Conservation (phyloP, 148 eudicot species). For the Amaranthus palmeri region DNA sequence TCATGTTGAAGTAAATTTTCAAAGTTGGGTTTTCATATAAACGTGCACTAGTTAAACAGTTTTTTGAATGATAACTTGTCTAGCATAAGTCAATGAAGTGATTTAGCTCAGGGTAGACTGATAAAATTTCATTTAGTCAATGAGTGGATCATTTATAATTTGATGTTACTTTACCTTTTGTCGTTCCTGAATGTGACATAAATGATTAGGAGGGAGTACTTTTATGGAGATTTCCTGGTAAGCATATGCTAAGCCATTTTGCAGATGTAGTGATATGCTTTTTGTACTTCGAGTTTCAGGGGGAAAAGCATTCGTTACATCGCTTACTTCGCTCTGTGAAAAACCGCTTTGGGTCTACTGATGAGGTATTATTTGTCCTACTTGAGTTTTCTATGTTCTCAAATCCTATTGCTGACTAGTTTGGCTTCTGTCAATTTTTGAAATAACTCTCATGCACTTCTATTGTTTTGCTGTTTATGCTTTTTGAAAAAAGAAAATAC, state of each 20-base stretch:
- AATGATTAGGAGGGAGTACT: background rate
- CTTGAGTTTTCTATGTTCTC: background rate
- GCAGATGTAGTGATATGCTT: background rate
- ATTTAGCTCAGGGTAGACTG: no score
- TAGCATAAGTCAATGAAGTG: no score
- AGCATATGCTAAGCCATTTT: background rate
- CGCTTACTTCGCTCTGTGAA: constrained; percentile 92
- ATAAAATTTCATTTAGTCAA: no score
- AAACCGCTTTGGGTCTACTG: constrained; percentile 96
- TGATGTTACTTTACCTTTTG: background rate
- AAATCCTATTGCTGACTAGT: background rate
- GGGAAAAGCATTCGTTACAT: constrained; percentile 80
- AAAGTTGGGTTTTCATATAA: background rate
- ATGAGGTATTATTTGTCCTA: constrained; percentile 57
- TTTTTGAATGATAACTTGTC: no score
- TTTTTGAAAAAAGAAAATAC: background rate
- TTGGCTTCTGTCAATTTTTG: background rate
- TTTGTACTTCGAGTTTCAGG: constrained; percentile 43
- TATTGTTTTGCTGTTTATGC: background rate
- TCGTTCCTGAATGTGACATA: background rate
- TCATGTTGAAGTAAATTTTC: background rate
- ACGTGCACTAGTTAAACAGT: no score
- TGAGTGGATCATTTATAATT: no score
- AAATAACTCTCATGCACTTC: background rate
- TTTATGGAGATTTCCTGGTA: background rate